Evolutionary conservation across 202 grass and related monocot genomes (phyloP).

Genomic region (Eragrostis tef): DNA sequence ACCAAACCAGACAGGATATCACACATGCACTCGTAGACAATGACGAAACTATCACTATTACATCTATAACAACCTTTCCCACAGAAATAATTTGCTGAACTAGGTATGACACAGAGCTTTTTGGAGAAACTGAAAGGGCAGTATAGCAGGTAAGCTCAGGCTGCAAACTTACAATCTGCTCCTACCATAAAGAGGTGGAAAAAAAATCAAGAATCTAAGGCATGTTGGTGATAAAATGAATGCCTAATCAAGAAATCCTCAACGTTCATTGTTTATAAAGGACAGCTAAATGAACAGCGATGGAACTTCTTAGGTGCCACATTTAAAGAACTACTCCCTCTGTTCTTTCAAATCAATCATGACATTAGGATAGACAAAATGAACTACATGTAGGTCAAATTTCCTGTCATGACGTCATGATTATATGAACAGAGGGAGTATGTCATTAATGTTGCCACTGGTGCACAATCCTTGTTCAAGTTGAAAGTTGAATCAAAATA

Average conservation of each 20-base stretch:
- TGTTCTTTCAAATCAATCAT: too few relatives aligned
- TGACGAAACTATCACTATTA: neutral
- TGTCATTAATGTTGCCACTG: neutral
- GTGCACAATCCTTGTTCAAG: neutral
- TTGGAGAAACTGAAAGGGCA: conserved; percentile 3
- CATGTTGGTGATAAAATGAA: conserved; percentile 20
- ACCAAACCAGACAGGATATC: conserved; percentile 4
- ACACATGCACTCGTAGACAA: neutral
- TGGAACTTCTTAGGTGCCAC: neutral
- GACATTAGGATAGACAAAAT: too few relatives aligned
- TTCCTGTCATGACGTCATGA: too few relatives aligned
- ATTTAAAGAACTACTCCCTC: neutral
- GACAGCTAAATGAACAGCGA: neutral
- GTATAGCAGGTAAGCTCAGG: neutral
- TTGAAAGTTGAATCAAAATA: conserved; percentile 22
- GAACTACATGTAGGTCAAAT: too few relatives aligned
- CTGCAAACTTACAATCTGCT: conserved; percentile 26
- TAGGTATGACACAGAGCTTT: neutral
- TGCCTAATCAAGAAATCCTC: conserved; percentile 4
- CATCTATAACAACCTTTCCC: neutral
- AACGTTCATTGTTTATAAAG: too few relatives aligned
- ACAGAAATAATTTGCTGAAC: neutral
- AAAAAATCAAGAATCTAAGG: neutral
- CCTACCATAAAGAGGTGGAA: neutral
- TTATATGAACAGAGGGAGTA: neutral